Evolutionary conservation across 352 stramenopile species (phyloP).

Genomic region (Pythium folliculosum): DNA sequence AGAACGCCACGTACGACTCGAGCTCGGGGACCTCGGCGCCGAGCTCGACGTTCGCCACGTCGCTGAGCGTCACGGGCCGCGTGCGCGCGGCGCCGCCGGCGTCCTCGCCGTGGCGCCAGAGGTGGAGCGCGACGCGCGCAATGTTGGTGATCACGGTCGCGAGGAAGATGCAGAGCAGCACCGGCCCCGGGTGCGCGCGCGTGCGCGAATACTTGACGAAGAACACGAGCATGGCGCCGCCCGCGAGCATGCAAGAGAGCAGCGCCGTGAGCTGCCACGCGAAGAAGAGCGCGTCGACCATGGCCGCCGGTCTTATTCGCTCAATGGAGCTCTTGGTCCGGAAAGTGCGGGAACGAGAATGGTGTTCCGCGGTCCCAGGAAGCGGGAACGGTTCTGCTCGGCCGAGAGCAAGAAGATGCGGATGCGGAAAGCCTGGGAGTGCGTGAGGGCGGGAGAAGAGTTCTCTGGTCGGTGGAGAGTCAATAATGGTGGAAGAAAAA

Average conservation of each 20-base stretch:
- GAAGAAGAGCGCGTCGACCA: constrained; percentile 66
- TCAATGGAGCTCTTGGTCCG: no score
- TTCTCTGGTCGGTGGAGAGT: neutral
- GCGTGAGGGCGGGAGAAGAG: neutral
- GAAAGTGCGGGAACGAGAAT: neutral
- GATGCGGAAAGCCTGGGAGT: neutral
- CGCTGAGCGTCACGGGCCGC: constrained; percentile 50
- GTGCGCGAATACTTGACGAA: constrained; percentile 67
- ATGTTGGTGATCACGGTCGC: constrained; percentile 68
- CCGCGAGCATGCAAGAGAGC: constrained; percentile 48
- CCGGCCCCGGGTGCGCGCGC: constrained; percentile 63
- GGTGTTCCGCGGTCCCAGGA: neutral
- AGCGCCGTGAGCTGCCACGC: constrained; percentile 78
- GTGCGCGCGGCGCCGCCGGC: neutral
- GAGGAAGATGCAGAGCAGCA: constrained; percentile 81
- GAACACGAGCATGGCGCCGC: constrained; percentile 65
- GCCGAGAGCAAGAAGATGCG: neutral
- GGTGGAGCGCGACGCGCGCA: constrained; percentile 60
- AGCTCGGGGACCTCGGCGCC: constrained; percentile 29
- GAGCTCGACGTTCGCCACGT: constrained; percentile 65
- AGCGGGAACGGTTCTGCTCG: neutral
- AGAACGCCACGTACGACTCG: constrained; percentile 62
- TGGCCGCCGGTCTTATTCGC: neutral
- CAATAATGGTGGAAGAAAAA: constrained; percentile 12
- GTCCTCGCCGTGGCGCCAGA: constrained; percentile 35